These are phyloP conservation scores for Cymodocea nodosa DNA, from an alignment of 116 monocot species.

Conservation along the genomic window DNA sequence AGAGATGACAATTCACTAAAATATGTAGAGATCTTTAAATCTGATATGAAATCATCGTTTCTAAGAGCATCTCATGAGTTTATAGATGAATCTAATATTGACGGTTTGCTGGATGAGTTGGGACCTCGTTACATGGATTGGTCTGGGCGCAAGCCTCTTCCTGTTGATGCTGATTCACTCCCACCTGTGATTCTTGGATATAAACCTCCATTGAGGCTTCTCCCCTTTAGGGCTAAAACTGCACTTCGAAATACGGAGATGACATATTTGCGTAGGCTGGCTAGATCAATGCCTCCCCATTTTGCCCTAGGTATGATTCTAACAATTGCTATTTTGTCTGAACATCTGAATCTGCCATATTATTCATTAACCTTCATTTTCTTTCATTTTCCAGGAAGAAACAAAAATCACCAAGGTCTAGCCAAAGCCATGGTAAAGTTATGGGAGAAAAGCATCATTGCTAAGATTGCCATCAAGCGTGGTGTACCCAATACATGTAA, in stretches of 20 bases:
- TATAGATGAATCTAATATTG: slow-evolving; percentile 29
- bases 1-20: slow-evolving; percentile 2
- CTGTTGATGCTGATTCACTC: slow-evolving; percentile 94
- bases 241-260: slow-evolving; percentile 50
- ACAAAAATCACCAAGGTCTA: slow-evolving; percentile 78
- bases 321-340: neutral
- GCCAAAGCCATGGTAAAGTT: slow-evolving; percentile 85
- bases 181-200: slow-evolving; percentile 64
- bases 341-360: neutral
- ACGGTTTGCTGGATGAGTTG: slow-evolving; percentile 60
- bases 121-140: slow-evolving; percentile 87
- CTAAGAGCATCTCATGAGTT: slow-evolving; percentile 10
- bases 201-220: slow-evolving; percentile 66
- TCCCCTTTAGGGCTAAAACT: slow-evolving; percentile 54
- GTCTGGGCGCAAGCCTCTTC: slow-evolving; percentile 68
- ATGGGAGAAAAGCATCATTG: slow-evolving; percentile 91
- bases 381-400: slow-evolving; percentile 56
- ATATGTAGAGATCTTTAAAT: slow-evolving; percentile 7
- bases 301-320: slow-evolving; percentile 67
- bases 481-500: slow-evolving; percentile 78
- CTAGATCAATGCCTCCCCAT: slow-evolving; percentile 83
- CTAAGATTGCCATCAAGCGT: slow-evolving; percentile 94
- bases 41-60: neutral
- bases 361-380: neutral
- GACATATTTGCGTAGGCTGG: slow-evolving; percentile 71